Base-by-base conservation (phyloP, 106 monocot species). In the Dioscorea alata region DNA sequence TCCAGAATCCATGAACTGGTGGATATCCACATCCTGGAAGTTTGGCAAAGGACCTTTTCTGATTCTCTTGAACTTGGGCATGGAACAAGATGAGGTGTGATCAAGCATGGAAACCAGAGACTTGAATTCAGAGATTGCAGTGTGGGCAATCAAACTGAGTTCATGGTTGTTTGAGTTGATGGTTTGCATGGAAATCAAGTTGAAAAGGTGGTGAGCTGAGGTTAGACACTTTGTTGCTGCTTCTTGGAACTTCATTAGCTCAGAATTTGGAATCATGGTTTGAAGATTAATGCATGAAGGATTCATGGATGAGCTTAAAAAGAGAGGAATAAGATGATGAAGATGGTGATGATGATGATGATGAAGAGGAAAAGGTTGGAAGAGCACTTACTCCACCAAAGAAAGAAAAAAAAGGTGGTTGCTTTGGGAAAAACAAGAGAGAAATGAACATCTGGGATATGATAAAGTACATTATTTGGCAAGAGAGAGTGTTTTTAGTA, bases 21-120 rank as follows among this genome's bases (percentile, higher is more conserved):
- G n/a, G 4, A 51, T 33, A 23, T 76, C 63, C 22, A 69, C 32
- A 4, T 23, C 52, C 10, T 22, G 15, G 13, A 63, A 54, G 48
- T 4, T 54, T 25, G 54, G 69, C 35, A 69, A 42, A 4, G 76
- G 76, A 18, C 76, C 76, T 53, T 69, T 69, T 48, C 76, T 49
- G 12, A 76, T 63, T 24, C 76, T 69, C 50, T 23, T 76, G 16
- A 49, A 13, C 23, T 17, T 57, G 52, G 32, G 0, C 21, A 62
- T 49, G 4, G 60, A 28, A 28, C 28, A 53, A 4, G 34, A 42
- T 6, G 9, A 9, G n/a, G 56, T 63, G 35, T 33, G 54, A 8
- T 76, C 69, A 5, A 76, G 76, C 16, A 76, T 12, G 13, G 69
- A 69, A 17, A 76, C 31, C 4, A 76, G 17, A 33, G 13, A 35